Percentiles rank a stretch among this genome's conserved stretches.
These are phyloP conservation scores for Lunularia cruciata DNA, from an alignment of 225 moss, liverwort and hornwort species.

Conservation along the genomic window DNA sequence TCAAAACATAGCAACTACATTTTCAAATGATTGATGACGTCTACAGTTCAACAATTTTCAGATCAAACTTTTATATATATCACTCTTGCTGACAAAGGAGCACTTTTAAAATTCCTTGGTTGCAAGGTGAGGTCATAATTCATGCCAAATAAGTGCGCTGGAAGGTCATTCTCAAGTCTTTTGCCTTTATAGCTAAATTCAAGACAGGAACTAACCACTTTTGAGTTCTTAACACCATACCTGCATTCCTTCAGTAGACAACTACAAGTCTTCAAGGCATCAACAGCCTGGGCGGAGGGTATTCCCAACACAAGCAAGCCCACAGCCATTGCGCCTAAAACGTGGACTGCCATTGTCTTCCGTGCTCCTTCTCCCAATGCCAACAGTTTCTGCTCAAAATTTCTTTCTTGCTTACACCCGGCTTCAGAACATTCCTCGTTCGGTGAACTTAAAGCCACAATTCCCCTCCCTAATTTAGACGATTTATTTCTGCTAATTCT, in stretches of 20 bases:
- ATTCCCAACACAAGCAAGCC: constrained; percentile 34
- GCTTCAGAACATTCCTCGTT: background rate
- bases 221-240: constrained; percentile 42
- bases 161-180: no score
- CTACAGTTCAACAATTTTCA: no score
- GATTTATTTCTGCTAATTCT: background rate
- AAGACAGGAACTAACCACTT: no score
- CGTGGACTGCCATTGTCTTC: constrained; percentile 26
- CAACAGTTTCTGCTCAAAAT: background rate
- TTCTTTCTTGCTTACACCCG: background rate
- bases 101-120: no score
- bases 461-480: background rate
- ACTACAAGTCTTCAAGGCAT: constrained; percentile 70
- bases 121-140: no score
- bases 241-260: constrained; percentile 95
- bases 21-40: no score
- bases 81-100: no score
- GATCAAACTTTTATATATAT: no score
- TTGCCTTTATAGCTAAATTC: no score
- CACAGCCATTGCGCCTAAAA: constrained; percentile 31
- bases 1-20: no score
- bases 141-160: no score
- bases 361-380: constrained; percentile 19
- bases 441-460: background rate
- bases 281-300: constrained; percentile 63